phyloP scores from a whole-genome alignment of 2,329 filamentous ascomycete species.

The Lasiodiplodia hormozganensis region DNA sequence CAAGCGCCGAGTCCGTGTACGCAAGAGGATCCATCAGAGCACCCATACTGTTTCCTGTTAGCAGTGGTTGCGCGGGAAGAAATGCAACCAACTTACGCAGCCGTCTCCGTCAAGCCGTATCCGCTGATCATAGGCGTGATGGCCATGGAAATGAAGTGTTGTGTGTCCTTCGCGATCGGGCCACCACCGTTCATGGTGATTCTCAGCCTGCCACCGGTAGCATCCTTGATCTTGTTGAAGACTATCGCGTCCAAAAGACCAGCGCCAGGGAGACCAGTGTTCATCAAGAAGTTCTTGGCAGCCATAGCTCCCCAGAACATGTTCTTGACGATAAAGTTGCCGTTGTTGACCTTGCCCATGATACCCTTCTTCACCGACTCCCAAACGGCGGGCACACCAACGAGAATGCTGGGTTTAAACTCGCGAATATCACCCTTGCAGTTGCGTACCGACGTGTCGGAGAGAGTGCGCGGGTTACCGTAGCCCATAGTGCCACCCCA shows the following conservation, averaged over 20 bases:
- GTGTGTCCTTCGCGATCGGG: slow-evolving; percentile 85
- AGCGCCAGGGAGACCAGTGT: slow-evolving; percentile 68
- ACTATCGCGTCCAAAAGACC: slow-evolving; percentile 79
- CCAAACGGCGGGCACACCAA: slow-evolving; percentile 96
- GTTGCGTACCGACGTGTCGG: slow-evolving; percentile 84
- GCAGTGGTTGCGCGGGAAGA: not conserved
- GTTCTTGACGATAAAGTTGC: slow-evolving; percentile 72
- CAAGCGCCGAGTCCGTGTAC: slow-evolving; percentile 79
- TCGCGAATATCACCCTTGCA: slow-evolving; percentile 94
- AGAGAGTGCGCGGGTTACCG: slow-evolving; percentile 86
- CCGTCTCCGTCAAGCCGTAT: slow-evolving; percentile 94
- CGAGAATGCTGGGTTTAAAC: slow-evolving; percentile 85
- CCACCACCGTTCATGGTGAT: slow-evolving; percentile 95
- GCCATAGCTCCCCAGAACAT: slow-evolving; percentile 77
- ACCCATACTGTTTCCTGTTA: slow-evolving; percentile 62
- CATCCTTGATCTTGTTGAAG: slow-evolving; percentile 89
- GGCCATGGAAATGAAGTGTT: slow-evolving; percentile 88
- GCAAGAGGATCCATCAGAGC: slow-evolving; percentile 83
- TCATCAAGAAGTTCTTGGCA: slow-evolving; percentile 67
- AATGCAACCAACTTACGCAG: slow-evolving; percentile 55
- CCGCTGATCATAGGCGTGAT: slow-evolving; percentile 94
- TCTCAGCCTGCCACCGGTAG: slow-evolving; percentile 86
- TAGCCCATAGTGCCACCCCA: slow-evolving; percentile 94
- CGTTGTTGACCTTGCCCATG: slow-evolving; percentile 69
- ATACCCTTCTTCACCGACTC: slow-evolving; percentile 5